Base-by-base conservation (phyloP, 352 stramenopile species). In the Pythium aphanidermatum region DNA sequence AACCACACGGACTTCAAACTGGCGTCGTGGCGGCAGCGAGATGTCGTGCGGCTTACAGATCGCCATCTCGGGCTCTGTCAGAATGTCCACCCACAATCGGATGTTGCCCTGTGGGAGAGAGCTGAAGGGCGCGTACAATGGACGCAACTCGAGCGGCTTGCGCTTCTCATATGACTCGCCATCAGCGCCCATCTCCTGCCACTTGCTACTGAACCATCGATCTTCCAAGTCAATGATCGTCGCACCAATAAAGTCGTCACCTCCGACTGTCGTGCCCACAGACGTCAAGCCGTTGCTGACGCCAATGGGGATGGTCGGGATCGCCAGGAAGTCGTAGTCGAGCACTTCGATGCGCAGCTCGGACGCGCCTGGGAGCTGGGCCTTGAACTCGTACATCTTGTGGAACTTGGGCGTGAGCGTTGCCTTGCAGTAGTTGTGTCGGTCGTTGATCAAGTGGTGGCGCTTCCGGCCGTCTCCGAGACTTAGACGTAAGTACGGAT, bases 151-250 rank as follows among this genome's bases (percentile, higher is more conserved):
- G 2, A 93, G 55, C 0, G 81, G 81, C 60, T 93, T 93, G 32
- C 83, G 46, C 0, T 62, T 60, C 53, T 89, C 70, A 55, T 86
- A 94, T n/a, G n/a, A n/a, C n/a, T n/a, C n/a, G n/a, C n/a, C n/a
- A 56, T 94, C 73, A 50, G 86, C 79, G 16, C 86, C 86, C 50
- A 96, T 73, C 1, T 74, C 63, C 35, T 96, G 81, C 87, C 87
- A 96, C 33, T 80, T 58, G 45, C 70, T 68, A 49, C 96, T 82
- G 56, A 97, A 97, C 63, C 95, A 65, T 11, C 92, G 80, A 56
- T 98, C 92, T 51, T 98, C 92, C 0, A 98, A 57, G 47, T 98
- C 92, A 51, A 98, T 96, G 0, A 67, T 82, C n/a, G 91, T 97
- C 38, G 67, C 73, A 8, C 92, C 92, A 32, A 98, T 97, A 17